Base-by-base conservation (phyloP, 1,284 basidiomycete species). In the Peniophora sp. region DNA sequence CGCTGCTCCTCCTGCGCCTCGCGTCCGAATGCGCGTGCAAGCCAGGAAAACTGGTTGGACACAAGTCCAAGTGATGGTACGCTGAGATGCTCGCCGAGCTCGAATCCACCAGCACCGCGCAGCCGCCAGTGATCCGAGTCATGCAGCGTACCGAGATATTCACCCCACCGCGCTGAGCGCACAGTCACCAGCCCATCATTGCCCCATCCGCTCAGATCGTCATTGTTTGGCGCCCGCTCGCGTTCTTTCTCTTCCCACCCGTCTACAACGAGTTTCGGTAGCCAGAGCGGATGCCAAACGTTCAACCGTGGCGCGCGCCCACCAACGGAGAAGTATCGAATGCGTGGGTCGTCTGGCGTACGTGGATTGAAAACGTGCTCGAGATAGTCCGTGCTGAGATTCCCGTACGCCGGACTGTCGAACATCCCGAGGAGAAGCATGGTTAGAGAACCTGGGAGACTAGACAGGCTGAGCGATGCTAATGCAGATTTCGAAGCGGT, bases 111-210 rank as follows among this genome's bases (percentile, higher is more conserved):
- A 2, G 85, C 85, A 0, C 97, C 97, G 52, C 97, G 73, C 61
- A 98, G 77, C 61, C 97, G 91, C 97, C 97, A 99, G 64, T 99
- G 97, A 71, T 99, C 95, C 58, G 85, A 89, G 2, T 85, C 88
- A 56, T 97, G 90, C 63, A 99, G 75, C 19, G 85, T 81, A 3
- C 96, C 96, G 16, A 99, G 69, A 67, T 93, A 96, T 62, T 94
- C 90, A 22, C 94, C 94, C 93, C 93, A 97, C 58, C 83, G 83
- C 14, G 94, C 91, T 58, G 86, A 90, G 56, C 88, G 82, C 14
- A 99, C 78, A 11, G 87, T 89, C 17, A 99, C 96, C 14, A 99
- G 74, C 0, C 94, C 95, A 63, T 99, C 97, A 64, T 98, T 97
- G 1, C 96, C 96, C 80, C 89, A 89, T 57, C 87, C 70, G 24